Percentiles rank a stretch among this genome's conserved stretches.
These are phyloP conservation scores for Phaeomoniella chlamydospora DNA, from an alignment of 2,329 filamentous ascomycete species.

Conservation along the genomic window DNA sequence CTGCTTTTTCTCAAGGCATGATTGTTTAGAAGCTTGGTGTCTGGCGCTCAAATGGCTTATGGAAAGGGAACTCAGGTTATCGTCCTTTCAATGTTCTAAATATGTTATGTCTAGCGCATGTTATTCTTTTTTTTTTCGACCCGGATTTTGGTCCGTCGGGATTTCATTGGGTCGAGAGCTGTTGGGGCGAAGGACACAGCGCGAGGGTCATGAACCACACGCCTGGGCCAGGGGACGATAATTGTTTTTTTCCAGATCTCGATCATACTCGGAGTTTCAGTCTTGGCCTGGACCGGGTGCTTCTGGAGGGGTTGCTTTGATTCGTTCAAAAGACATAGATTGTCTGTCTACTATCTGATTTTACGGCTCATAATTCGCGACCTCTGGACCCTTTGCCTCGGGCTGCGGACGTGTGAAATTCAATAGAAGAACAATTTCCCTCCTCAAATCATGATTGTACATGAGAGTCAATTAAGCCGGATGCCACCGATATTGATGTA, in stretches of 20 bases:
- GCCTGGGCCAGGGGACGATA: background rate
- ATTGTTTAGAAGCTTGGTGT: slow-evolving; percentile 14
- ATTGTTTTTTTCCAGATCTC: background rate
- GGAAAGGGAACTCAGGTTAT: background rate
- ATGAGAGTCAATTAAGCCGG: too few relatives aligned
- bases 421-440: too few relatives aligned
- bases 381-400: too few relatives aligned
- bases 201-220: background rate
- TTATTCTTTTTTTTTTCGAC: too few relatives aligned
- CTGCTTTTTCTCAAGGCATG: slow-evolving; percentile 14
- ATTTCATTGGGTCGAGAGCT: background rate
- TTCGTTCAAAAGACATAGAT: background rate
- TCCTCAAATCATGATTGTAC: too few relatives aligned
- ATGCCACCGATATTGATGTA: too few relatives aligned
- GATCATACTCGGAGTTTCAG: background rate
- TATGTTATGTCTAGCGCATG: background rate
- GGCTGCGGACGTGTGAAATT: too few relatives aligned
- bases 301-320: background rate
- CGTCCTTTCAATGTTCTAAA: background rate
- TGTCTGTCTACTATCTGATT: too few relatives aligned
- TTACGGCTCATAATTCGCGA: too few relatives aligned
- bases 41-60: slow-evolving; percentile 13
- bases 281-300: background rate
- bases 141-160: background rate
- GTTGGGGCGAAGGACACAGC: background rate